Base-by-base conservation (phyloP, 345 rosid genomes). In the Isatis tinctoria region DNA sequence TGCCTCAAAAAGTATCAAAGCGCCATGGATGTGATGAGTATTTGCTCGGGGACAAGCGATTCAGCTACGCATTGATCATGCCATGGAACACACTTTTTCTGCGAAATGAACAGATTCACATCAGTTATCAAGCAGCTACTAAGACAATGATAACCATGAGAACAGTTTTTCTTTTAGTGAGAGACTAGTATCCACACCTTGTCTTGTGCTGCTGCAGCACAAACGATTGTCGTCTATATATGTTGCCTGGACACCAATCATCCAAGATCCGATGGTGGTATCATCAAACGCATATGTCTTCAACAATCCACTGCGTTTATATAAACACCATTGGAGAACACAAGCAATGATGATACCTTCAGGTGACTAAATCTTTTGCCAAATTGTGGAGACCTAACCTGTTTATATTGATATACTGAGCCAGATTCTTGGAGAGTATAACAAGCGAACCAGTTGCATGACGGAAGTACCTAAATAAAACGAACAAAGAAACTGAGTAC, bases 161-260 rank as follows among this genome's bases (percentile, higher is more conserved):
- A 74, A 36, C 43, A 66, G 17, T 36, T 74, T 36, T 51, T 24
- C 2, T 56, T 57, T 27, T n/a, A 32, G 33, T 57, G 44, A 57
- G 60, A 57, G 52, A 74, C 6, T 35, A 65, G 72, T 26, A 66
- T 57, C 44, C 56, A 45, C 6, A 94, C 99, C 99, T 90, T 90
- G 98, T 77, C 83, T 86, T 32, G 81, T 82, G 82, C 97, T 85
- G 77, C 92, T 63, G 80, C 99, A 92, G 80, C 99, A 95, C 59
- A 95, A 83, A 41, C 87, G 89, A 73, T 85, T 89, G 70, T 95
- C 99, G 53, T 95, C 99, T 79, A 85, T 92, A 61, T 88, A 90
- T 33, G 97, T 87, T 70, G 96, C 90, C 66, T 85, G 88, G 45
- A 95, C 54, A 75, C 99, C 98, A 83, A 95, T 90, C 96, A 95